These are phyloP conservation scores for Acmispon strigosus DNA, from an alignment of 306 rosid species.

Conservation along the genomic window DNA sequence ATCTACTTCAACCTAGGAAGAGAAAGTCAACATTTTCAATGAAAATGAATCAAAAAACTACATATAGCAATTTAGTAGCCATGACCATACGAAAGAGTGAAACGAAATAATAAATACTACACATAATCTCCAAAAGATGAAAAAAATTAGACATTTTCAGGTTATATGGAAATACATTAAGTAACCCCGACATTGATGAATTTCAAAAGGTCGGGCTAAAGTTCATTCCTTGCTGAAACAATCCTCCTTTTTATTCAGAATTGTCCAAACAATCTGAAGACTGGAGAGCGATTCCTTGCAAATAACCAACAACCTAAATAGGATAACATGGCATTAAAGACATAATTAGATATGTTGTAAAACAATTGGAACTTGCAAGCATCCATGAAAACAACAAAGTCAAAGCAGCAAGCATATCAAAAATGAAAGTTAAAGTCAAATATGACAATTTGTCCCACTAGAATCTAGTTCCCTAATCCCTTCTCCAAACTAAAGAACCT, in stretches of 20 bases:
- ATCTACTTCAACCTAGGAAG: not conserved
- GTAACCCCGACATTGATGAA: slow-evolving; percentile 55
- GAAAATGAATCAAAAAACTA: slow-evolving; percentile 13
- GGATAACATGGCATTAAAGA: slow-evolving; percentile 26
- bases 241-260: slow-evolving; percentile 20
- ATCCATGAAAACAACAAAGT: slow-evolving; percentile 9
- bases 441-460: no score
- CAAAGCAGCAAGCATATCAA: not conserved
- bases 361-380: not conserved
- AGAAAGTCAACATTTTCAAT: not conserved
- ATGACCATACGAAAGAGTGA: not conserved
- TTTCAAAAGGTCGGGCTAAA: slow-evolving; percentile 33
- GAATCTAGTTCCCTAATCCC: not conserved
- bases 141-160: not conserved
- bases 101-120: not conserved
- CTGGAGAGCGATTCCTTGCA: slow-evolving; percentile 28
- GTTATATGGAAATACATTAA: slow-evolving; percentile 39
- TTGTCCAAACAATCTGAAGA: slow-evolving; percentile 30
- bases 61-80: slow-evolving; percentile 1
- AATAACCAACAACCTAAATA: slow-evolving; percentile 44
- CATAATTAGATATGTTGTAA: not conserved
- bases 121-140: not conserved
- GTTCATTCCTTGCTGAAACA: slow-evolving; percentile 28
- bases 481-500: not conserved
- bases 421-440: not conserved